Base-by-base conservation (phyloP, 495 filamentous ascomycete species). In the Trichoderma gamsii region DNA sequence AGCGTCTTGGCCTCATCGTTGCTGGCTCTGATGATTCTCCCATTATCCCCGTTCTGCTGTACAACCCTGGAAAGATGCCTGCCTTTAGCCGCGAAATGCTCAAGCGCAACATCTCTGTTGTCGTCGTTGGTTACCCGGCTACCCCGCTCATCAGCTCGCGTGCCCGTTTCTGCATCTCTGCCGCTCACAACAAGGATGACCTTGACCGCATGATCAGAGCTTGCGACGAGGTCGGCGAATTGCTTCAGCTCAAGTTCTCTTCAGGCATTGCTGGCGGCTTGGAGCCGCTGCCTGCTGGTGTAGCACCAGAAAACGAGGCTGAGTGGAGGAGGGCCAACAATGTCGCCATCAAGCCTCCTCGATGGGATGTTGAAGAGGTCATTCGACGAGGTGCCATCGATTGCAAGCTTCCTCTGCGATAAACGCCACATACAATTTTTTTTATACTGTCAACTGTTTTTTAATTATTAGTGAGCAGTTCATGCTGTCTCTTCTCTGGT, bases 61-160 rank as follows among this genome's bases (percentile, higher is more conserved):
- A 97, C 82, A 92, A 97, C 79, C 96, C 95, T 12, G 95, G 90
- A 67, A 99, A 99, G 79, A 96, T 99, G 81, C 91, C 95, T 9
- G 95, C 95, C 41, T 99, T 99, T 79, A 96, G 92, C 43, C 95
- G 96, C 76, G 94, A 98, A 78, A 98, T 99, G 95, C 85, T 98
- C 41, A 89, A 88, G 73, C 91, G 95, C 71, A 97, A 97, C 79
- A 98, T 99, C 70, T 94, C 94, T n/a, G 92, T 98, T 61, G 95
- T 99, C 61, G 90, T 99, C 46, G 95, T 99, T 69, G 96, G 95
- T 63, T 99, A 99, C 74, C 95, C 95, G 1, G 95, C 95, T 21
- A 99, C 95, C n/a, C 95, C 95, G 4, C 84, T 99, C 66, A 92
- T 97, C 68, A 93, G 90, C 63, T 97, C 96, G 7, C 88, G 95